These are phyloP conservation scores for Nissolia schottii DNA, from an alignment of 306 rosid species.

Conservation along the genomic window DNA sequence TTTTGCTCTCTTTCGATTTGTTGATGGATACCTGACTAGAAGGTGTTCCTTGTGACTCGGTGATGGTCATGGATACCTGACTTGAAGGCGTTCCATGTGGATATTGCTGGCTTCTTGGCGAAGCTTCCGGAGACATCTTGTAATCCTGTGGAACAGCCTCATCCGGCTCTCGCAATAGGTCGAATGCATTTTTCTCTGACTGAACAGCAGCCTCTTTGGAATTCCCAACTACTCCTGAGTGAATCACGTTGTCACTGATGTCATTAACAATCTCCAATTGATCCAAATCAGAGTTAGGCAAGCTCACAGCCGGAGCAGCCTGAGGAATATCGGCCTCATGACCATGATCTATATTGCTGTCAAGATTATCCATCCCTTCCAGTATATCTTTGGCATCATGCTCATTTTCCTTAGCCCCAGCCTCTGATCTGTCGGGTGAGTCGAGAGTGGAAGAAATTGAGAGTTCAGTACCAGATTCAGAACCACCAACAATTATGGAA, in stretches of 20 bases:
- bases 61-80: slow-evolving; percentile 36
- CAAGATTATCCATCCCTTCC: slow-evolving; percentile 40
- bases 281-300: slow-evolving; percentile 20
- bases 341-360: slow-evolving; percentile 15
- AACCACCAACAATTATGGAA: slow-evolving; percentile 62
- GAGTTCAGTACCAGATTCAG: slow-evolving; percentile 81
- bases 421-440: slow-evolving; percentile 75
- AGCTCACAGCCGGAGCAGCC: slow-evolving; percentile 23
- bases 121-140: slow-evolving; percentile 59
- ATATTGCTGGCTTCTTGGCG: slow-evolving; percentile 60
- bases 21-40: slow-evolving; percentile 81
- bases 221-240: slow-evolving; percentile 30
- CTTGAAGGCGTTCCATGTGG: not conserved
- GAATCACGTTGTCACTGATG: slow-evolving; percentile 20
- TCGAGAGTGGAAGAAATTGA: slow-evolving; percentile 86
- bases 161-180: slow-evolving; percentile 32
- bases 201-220: slow-evolving; percentile 29
- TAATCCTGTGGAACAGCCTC: slow-evolving; percentile 35
- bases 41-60: slow-evolving; percentile 91
- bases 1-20: slow-evolving; percentile 43
- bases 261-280: slow-evolving; percentile 40
- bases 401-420: slow-evolving; percentile 45
- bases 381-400: slow-evolving; percentile 43
- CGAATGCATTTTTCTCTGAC: slow-evolving; percentile 39
- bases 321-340: slow-evolving; percentile 28